A percentile compares a stretch with the other conserved stretches of the same genome.
Conservation (phyloP, 176 grass and related monocot genomes). For the Ensete glaucum region DNA sequence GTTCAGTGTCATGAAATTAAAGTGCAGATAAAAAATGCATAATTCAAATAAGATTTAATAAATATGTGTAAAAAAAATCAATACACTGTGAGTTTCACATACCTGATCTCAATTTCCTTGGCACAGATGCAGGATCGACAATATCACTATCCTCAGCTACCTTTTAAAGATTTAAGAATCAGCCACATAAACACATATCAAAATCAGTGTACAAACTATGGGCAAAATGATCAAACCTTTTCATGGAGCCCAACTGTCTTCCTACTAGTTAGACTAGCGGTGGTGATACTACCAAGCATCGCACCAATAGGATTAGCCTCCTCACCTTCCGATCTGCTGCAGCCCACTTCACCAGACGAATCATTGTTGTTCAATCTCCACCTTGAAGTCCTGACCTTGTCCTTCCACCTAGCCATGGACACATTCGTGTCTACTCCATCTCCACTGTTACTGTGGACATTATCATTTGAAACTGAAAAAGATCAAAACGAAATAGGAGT, state of each 20-base stretch:
- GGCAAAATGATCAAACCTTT: slow-evolving; percentile 34
- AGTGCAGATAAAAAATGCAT: not conserved
- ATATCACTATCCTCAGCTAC: slow-evolving; percentile 34
- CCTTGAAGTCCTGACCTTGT: slow-evolving; percentile 33
- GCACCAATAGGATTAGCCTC: slow-evolving; percentile 22
- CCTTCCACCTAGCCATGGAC: slow-evolving; percentile 17
- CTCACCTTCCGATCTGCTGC: not conserved
- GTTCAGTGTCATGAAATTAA: not conserved
- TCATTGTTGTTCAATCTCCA: slow-evolving; percentile 35
- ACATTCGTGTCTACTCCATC: slow-evolving; percentile 7
- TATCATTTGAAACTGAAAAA: slow-evolving; percentile 9
- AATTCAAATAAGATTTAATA: slow-evolving; percentile 2
- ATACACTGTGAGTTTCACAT: slow-evolving; percentile 1
- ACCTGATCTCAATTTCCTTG: slow-evolving; percentile 82
- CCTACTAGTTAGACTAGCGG: slow-evolving; percentile 23
- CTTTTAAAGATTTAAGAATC: slow-evolving; percentile 22
- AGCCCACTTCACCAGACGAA: slow-evolving; percentile 7
- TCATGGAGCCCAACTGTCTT: slow-evolving; percentile 32
- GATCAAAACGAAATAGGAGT: not conserved
- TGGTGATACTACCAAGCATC: slow-evolving; percentile 9
- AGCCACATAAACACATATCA: slow-evolving; percentile 8
- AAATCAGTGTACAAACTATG: slow-evolving; percentile 12
- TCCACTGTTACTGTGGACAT: not conserved
- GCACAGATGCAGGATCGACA: slow-evolving; percentile 44
- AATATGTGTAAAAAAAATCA: not conserved